phyloP scores from a whole-genome alignment of 805 yeast species.

The Candida bentonensis region DNA sequence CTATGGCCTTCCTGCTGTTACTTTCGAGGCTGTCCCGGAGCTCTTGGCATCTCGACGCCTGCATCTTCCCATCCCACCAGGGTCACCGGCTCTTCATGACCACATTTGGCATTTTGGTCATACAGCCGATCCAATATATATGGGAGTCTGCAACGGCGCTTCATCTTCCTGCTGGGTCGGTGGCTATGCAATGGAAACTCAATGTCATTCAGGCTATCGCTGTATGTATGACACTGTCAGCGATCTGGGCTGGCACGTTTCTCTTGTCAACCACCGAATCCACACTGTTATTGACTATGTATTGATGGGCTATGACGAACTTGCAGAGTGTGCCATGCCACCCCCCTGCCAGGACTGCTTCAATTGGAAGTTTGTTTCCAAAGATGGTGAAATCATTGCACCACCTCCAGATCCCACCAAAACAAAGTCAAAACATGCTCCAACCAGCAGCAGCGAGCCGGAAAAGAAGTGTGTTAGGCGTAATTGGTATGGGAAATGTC shows the following conservation, averaged over 20 bases:
- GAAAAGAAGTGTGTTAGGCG: constrained; percentile 38
- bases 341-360: constrained; percentile 84
- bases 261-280: constrained; percentile 75
- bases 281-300: constrained; percentile 82
- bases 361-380: constrained; percentile 61
- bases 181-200: constrained; percentile 95
- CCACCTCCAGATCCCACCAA: constrained; percentile 5
- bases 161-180: constrained; percentile 77
- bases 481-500: constrained; percentile 58
- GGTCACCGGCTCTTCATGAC: constrained; percentile 61
- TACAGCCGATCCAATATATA: constrained; percentile 90
- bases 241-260: constrained; percentile 86
- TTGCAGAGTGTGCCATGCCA: constrained; percentile 60
- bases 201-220: constrained; percentile 79
- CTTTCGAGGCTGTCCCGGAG: constrained; percentile 92
- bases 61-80: constrained; percentile 90
- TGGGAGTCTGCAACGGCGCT: constrained; percentile 96
- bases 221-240: constrained; percentile 83
- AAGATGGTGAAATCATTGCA: constrained; percentile 5
- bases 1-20: constrained; percentile 76
- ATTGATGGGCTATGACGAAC: constrained; percentile 53
- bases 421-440: constrained; percentile 4
- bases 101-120: constrained; percentile 93
- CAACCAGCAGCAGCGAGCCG: constrained; percentile 12
- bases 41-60: constrained; percentile 65